phyloP scores from a whole-genome alignment of 2,329 filamentous ascomycete genomes.

The Moelleriella libera region DNA sequence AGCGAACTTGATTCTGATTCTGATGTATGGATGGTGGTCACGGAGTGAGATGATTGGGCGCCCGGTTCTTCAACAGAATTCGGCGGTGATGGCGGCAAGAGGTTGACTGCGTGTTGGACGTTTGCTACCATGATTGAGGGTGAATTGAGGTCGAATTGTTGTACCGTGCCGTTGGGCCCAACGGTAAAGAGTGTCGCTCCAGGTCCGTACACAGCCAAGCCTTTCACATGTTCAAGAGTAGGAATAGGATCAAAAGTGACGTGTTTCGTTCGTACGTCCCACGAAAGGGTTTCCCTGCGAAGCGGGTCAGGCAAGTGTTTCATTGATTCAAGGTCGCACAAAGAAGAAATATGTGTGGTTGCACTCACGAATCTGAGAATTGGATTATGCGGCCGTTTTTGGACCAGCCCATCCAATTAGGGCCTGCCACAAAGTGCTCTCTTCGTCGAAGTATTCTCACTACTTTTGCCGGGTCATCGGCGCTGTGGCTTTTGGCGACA shows the following conservation, averaged over 20 bases:
- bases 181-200: slow-evolving; percentile 88
- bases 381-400: slow-evolving; percentile 96
- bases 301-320: slow-evolving; percentile 1
- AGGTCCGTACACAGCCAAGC: slow-evolving; percentile 77
- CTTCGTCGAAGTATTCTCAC: slow-evolving; percentile 74
- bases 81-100: slow-evolving; percentile 68
- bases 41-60: slow-evolving; percentile 31
- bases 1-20: slow-evolving; percentile 41
- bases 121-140: slow-evolving; percentile 69
- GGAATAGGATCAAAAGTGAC: slow-evolving; percentile 83
- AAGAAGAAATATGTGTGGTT: slow-evolving; percentile 4
- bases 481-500: slow-evolving; percentile 64
- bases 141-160: slow-evolving; percentile 89
- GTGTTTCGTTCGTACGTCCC: slow-evolving; percentile 97
- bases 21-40: slow-evolving; percentile 32
- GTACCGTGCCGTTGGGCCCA: slow-evolving; percentile 74
- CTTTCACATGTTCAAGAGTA: slow-evolving; percentile 67
- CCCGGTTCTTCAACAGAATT: slow-evolving; percentile 63
- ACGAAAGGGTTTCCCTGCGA: slow-evolving; percentile 74
- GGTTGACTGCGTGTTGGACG: slow-evolving; percentile 70
- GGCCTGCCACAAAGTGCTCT: slow-evolving; percentile 58
- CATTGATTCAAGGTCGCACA: slow-evolving; percentile 14
- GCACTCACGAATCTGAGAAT: slow-evolving; percentile 71
- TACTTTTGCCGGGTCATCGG: slow-evolving; percentile 68
- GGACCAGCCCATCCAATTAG: slow-evolving; percentile 97